Conservation (phyloP, 23 red algal genomes). For the Gracilaria vermiculophylla region DNA sequence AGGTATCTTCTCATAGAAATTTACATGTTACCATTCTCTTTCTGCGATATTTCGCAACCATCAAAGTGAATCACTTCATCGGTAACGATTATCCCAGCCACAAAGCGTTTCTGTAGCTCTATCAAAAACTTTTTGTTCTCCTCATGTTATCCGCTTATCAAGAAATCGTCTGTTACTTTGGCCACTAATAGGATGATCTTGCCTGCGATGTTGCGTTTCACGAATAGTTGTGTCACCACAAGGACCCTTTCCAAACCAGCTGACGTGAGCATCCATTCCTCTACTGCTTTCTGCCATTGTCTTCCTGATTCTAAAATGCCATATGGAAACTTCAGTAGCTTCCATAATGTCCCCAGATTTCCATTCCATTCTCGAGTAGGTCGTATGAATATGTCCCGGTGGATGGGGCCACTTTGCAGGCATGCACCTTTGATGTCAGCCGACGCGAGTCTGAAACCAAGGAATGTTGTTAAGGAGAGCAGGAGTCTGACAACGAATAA, state of each 20-base stretch:
- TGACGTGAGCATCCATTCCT: slow-evolving; percentile 4
- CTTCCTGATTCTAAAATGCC: slow-evolving; percentile 12
- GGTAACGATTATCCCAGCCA: not conserved
- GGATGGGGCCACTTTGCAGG: slow-evolving; percentile 20
- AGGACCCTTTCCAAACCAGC: not conserved
- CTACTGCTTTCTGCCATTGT: not conserved
- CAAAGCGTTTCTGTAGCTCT: not conserved
- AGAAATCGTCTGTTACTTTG: slow-evolving; percentile 15
- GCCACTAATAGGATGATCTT: not conserved
- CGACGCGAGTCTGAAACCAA: not conserved
- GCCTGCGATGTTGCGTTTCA: not conserved
- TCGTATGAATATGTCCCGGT: slow-evolving; percentile 1
- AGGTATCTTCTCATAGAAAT: not conserved
- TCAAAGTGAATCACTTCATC: slow-evolving; percentile 1
- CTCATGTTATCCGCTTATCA: not conserved
- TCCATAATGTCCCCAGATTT: not conserved
- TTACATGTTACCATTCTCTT: not conserved
- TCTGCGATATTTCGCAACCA: not conserved
- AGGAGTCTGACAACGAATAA: not conserved
- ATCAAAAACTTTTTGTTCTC: not conserved
- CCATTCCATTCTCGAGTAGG: not conserved
- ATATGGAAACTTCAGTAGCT: slow-evolving; percentile 4
- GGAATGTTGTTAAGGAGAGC: not conserved
- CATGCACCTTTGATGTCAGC: slow-evolving; percentile 10
- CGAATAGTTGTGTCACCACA: not conserved